Conservation (phyloP, 1,284 basidiomycete species). For the Ustilago lituana region DNA sequence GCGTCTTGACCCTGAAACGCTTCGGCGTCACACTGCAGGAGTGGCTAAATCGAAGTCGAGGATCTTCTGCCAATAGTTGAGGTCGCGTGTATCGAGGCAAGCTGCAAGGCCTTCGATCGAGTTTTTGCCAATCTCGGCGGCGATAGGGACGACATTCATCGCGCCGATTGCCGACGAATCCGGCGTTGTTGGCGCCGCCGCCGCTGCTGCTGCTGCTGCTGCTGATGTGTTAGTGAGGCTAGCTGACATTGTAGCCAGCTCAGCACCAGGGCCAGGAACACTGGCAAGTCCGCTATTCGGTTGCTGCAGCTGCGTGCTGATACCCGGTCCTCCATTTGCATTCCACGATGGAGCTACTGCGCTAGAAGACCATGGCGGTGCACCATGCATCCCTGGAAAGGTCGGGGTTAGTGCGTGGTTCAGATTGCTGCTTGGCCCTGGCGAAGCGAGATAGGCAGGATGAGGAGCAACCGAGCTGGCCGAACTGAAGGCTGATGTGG, state of each 20-base stretch:
- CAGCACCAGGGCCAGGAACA: too few species aligned
- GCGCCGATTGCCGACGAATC: neutral
- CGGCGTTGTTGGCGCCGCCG: too few species aligned
- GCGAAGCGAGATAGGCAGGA: constrained; percentile 34
- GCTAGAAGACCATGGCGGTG: too few species aligned
- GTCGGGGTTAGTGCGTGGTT: too few species aligned
- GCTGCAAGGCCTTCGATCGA: constrained; percentile 40
- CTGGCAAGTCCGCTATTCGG: too few species aligned
- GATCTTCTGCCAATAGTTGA: constrained; percentile 45
- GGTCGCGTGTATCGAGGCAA: constrained; percentile 26
- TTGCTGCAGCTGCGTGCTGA: too few species aligned
- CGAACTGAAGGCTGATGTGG: neutral
- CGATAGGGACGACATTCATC: constrained; percentile 25
- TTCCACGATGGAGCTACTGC: constrained; percentile 24
- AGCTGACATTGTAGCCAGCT: too few species aligned
- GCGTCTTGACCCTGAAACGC: too few species aligned
- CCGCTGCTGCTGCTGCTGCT: neutral
- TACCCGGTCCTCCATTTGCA: too few species aligned
- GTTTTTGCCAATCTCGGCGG: constrained; percentile 38
- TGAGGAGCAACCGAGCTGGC: constrained; percentile 22
- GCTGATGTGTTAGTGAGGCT: too few species aligned
- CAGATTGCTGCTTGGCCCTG: too few species aligned
- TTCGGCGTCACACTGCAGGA: constrained; percentile 5
- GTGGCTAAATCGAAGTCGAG: constrained; percentile 31
- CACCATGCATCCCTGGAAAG: too few species aligned